phyloP scores from a whole-genome alignment of 148 eudicot genomes.

The Hydrangea macrophylla region DNA sequence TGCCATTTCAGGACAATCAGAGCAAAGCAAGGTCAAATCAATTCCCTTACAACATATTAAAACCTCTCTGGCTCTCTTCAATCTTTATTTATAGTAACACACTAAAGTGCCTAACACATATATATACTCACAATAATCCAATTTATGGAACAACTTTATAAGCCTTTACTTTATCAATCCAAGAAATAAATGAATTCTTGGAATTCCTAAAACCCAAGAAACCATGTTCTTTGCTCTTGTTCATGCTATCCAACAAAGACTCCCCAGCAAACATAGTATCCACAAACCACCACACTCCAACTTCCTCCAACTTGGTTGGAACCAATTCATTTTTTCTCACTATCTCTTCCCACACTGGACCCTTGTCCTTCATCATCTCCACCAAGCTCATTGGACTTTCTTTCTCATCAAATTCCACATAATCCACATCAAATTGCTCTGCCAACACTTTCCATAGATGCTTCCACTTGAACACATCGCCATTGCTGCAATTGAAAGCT shows the following conservation, averaged over 20 bases:
- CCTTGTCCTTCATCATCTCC: constrained; percentile 20
- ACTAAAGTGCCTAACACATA: too few relatives aligned
- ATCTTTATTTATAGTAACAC: too few relatives aligned
- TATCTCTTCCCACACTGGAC: constrained; percentile 5
- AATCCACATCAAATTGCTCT: constrained; percentile 8
- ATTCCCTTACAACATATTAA: too few relatives aligned
- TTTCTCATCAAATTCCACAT: constrained; percentile 13
- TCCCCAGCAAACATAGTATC: not conserved
- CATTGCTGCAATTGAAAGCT: constrained; percentile 10
- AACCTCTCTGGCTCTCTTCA: too few relatives aligned
- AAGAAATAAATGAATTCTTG: not conserved
- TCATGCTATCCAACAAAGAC: not conserved
- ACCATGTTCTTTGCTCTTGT: constrained; percentile 16
- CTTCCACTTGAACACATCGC: constrained; percentile 24
- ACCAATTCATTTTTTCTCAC: not conserved
- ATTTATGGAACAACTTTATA: constrained; percentile 1
- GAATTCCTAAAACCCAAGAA: constrained; percentile 15
- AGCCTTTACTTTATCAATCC: constrained; percentile 5
- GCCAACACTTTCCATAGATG: constrained; percentile 16
- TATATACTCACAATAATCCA: not conserved
- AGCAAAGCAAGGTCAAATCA: too few relatives aligned
- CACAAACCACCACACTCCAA: constrained; percentile 12
- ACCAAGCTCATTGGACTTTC: not conserved
- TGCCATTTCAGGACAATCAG: too few relatives aligned
- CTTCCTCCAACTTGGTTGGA: constrained; percentile 9